A percentile compares a stretch with the other conserved stretches of the same genome.
phyloP scores from a whole-genome alignment of 805 yeast species.

The Saccharomycopsis sp. region DNA sequence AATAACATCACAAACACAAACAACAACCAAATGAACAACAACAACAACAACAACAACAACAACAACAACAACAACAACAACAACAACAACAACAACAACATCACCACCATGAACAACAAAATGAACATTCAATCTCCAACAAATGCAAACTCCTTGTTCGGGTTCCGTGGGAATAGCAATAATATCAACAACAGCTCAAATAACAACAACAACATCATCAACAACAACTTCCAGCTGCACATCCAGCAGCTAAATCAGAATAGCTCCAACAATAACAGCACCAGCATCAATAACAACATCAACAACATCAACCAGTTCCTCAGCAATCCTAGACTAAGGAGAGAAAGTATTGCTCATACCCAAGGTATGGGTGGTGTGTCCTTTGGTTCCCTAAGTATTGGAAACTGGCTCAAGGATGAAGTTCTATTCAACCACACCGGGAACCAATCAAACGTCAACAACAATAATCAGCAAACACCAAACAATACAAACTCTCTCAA shows the following conservation, averaged over 20 bases:
- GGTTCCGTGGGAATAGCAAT: too few species aligned
- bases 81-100: not conserved
- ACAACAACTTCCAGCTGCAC: too few species aligned
- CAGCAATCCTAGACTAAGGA: constrained; percentile 45
- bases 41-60: constrained; percentile 1
- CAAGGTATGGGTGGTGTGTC: constrained; percentile 98
- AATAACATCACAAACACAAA: too few species aligned
- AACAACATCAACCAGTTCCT: constrained; percentile 12
- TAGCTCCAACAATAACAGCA: not conserved
- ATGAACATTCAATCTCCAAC: too few species aligned
- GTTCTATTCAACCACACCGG: constrained; percentile 46
- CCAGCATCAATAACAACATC: constrained; percentile 22
- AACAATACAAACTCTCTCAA: constrained; percentile 2
- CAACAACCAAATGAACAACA: too few species aligned
- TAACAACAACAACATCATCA: too few species aligned
- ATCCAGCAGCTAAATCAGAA: too few species aligned
- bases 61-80: not conserved
- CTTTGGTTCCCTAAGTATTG: constrained; percentile 94
- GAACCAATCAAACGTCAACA: constrained; percentile 18
- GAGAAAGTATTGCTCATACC: constrained; percentile 91
- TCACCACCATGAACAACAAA: too few species aligned
- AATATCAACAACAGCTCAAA: too few species aligned
- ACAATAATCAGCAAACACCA: too few species aligned
- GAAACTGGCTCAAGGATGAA: constrained; percentile 94
- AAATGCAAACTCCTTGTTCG: too few species aligned